Evolutionary conservation across 306 rosid genomes (phyloP).

Genomic region (Argentina anserina): DNA sequence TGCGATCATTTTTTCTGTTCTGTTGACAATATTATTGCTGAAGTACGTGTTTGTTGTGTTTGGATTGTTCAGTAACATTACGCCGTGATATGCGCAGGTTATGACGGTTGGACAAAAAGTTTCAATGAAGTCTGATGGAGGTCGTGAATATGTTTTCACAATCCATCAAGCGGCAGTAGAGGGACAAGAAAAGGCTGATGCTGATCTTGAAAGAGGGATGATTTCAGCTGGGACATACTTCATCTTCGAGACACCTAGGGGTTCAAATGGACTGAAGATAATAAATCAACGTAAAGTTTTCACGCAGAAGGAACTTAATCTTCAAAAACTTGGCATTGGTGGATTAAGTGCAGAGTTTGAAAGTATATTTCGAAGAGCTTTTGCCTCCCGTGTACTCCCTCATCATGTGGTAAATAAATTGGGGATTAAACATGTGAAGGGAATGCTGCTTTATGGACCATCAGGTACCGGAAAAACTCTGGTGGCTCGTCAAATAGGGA

Average conservation of each 20-base stretch:
- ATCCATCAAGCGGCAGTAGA: constrained; percentile 51
- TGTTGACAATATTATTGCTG: not conserved
- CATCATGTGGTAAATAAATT: constrained; percentile 82
- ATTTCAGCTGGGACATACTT: constrained; percentile 71
- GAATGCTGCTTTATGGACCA: constrained; percentile 94
- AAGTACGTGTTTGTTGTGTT: not conserved
- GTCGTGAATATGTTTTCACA: constrained; percentile 63
- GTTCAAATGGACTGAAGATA: constrained; percentile 86
- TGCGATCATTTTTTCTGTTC: not conserved
- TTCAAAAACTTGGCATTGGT: constrained; percentile 85
- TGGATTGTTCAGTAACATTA: not conserved
- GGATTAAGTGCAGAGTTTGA: constrained; percentile 92
- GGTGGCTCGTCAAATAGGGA: constrained; percentile 99
- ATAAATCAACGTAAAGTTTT: constrained; percentile 88
- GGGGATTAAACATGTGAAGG: constrained; percentile 97
- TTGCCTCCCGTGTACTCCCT: constrained; percentile 97
- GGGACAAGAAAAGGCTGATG: constrained; percentile 52
- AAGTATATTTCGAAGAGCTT: constrained; percentile 96
- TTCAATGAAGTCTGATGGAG: constrained; percentile 65
- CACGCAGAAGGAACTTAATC: constrained; percentile 91
- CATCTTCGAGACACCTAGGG: constrained; percentile 63
- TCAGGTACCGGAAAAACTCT: constrained; percentile 99
- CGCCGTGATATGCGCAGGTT: constrained; percentile 48
- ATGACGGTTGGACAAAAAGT: constrained; percentile 89
- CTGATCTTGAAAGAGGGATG: constrained; percentile 59